Evolutionary conservation across 2,329 filamentous ascomycete species (phyloP).

Genomic region (Calonectria pauciramosa): DNA sequence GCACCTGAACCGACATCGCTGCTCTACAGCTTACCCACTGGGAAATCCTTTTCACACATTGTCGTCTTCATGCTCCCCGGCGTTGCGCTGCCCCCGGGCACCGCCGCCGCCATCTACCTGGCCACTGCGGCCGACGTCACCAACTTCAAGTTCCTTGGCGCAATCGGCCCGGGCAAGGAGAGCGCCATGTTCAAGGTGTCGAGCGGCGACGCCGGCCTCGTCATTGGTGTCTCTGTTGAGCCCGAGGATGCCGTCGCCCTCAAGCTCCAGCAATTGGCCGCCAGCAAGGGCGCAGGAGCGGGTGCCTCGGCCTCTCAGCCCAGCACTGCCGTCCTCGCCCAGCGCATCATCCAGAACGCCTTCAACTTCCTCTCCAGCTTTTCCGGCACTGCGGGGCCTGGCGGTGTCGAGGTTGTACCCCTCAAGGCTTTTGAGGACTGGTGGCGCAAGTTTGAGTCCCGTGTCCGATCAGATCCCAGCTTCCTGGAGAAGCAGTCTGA

Average conservation of each 20-base stretch:
- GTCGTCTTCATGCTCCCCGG: slow-evolving; percentile 91
- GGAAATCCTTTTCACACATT: slow-evolving; percentile 80
- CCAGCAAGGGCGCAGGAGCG: slow-evolving; percentile 40
- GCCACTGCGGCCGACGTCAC: slow-evolving; percentile 65
- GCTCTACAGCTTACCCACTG: slow-evolving; percentile 65
- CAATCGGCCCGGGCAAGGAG: slow-evolving; percentile 89
- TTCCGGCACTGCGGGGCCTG: slow-evolving; percentile 72
- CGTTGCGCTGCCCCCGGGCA: slow-evolving; percentile 77
- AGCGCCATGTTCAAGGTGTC: slow-evolving; percentile 90
- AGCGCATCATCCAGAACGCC: slow-evolving; percentile 95
- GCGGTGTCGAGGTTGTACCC: slow-evolving; percentile 88
- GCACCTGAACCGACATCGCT: slow-evolving; percentile 68
- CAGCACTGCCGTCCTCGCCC: slow-evolving; percentile 84
- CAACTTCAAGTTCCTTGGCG: slow-evolving; percentile 88
- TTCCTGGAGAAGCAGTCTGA: slow-evolving; percentile 80
- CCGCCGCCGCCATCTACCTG: slow-evolving; percentile 92
- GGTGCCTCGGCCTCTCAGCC: slow-evolving; percentile 54
- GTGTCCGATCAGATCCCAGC: slow-evolving; percentile 85
- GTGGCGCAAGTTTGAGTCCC: slow-evolving; percentile 97
- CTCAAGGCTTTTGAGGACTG: slow-evolving; percentile 95
- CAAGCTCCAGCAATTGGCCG: slow-evolving; percentile 73
- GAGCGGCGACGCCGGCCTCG: slow-evolving; percentile 62
- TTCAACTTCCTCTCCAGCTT: slow-evolving; percentile 97
- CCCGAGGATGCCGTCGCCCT: slow-evolving; percentile 78
- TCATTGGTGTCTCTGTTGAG: slow-evolving; percentile 88